Evolutionary conservation across 2,329 filamentous ascomycete genomes (phyloP).

Genomic region (Penicillium sp.): DNA sequence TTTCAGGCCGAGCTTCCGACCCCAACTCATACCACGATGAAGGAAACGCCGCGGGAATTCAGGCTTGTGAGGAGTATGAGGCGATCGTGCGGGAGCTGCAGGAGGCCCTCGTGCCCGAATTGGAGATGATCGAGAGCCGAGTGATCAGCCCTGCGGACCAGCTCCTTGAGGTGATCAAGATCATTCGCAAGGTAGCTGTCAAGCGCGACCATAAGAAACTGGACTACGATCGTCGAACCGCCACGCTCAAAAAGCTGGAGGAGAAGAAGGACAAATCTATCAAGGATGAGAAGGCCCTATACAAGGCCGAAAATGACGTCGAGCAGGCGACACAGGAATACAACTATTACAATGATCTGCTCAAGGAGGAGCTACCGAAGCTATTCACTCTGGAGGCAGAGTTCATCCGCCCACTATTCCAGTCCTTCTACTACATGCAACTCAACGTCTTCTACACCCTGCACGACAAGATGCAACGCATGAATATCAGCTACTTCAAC

Average conservation of each 20-base stretch:
- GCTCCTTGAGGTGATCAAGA: slow-evolving; percentile 90
- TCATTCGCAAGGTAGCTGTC: slow-evolving; percentile 80
- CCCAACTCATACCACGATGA: slow-evolving; percentile 78
- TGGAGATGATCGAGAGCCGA: slow-evolving; percentile 95
- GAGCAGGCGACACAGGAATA: slow-evolving; percentile 93
- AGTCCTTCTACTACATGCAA: slow-evolving; percentile 99
- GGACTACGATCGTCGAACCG: slow-evolving; percentile 86
- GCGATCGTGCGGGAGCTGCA: slow-evolving; percentile 85
- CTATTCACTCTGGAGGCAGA: slow-evolving; percentile 86
- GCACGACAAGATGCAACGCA: slow-evolving; percentile 95
- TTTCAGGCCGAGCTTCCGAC: slow-evolving; percentile 92
- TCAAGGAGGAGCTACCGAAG: slow-evolving; percentile 93
- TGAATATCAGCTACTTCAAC: slow-evolving; percentile 98
- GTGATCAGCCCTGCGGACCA: slow-evolving; percentile 92
- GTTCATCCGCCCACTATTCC: slow-evolving; percentile 96
- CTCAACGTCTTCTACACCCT: slow-evolving; percentile 98
- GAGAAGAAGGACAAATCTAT: slow-evolving; percentile 96
- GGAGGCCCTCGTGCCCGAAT: slow-evolving; percentile 81
- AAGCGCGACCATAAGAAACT: slow-evolving; percentile 98
- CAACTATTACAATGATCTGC: slow-evolving; percentile 95
- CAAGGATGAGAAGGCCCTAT: slow-evolving; percentile 97
- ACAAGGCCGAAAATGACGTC: slow-evolving; percentile 89
- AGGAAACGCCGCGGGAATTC: slow-evolving; percentile 89
- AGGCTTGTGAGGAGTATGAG: slow-evolving; percentile 96
- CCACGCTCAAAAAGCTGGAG: slow-evolving; percentile 86